Conservation (phyloP, 805 yeast species). For the Saccharomycopsis fodiens region DNA sequence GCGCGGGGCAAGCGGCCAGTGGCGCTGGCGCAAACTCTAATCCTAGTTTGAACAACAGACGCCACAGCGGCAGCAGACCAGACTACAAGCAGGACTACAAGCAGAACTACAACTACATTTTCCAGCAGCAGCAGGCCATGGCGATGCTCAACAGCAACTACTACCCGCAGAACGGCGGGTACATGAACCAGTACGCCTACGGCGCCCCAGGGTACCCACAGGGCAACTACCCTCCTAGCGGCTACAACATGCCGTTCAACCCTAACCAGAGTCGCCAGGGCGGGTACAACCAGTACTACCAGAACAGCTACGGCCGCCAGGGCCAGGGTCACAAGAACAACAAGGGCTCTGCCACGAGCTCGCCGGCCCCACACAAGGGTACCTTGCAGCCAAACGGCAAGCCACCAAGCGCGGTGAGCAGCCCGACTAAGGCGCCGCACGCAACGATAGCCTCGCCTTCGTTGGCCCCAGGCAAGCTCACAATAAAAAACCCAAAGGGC, state of each 20-base stretch:
- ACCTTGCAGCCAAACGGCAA: neutral
- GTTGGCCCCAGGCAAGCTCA: conserved; percentile 1
- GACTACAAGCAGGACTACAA: neutral
- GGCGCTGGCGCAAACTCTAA: neutral
- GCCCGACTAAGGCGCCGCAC: neutral
- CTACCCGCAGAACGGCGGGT: neutral
- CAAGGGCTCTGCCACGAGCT: neutral
- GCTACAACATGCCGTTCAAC: conserved; percentile 2
- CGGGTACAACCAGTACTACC: neutral
- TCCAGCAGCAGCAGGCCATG: conserved; percentile 3
- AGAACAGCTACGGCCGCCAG: neutral
- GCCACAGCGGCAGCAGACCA: conserved; percentile 1
- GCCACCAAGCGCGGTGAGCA: neutral
- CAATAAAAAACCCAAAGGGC: conserved; percentile 12
- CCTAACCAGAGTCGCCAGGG: neutral
- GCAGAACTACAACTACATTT: neutral
- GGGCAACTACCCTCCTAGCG: neutral
- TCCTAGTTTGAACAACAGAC: neutral
- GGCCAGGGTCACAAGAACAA: neutral
- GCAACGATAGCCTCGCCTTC: neutral
- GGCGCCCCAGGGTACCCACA: neutral
- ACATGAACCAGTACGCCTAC: neutral
- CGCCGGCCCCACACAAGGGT: conserved; percentile 7
- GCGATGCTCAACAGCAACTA: neutral
- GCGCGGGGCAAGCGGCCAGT: neutral